phyloP scores from a whole-genome alignment of 495 filamentous ascomycete species.

The Tuber umbilicatum region DNA sequence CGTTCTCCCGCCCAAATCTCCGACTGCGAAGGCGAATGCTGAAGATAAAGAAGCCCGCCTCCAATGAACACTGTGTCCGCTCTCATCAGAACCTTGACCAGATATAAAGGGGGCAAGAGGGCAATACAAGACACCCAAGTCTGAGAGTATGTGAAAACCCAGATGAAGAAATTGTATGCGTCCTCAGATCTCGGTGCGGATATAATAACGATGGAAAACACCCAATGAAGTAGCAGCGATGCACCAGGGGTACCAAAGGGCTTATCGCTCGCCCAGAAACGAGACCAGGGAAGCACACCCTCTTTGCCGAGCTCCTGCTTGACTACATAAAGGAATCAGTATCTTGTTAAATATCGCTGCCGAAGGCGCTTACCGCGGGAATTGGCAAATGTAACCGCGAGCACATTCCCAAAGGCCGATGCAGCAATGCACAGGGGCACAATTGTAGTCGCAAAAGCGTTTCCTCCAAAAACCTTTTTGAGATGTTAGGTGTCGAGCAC shows the following conservation, averaged over 20 bases:
- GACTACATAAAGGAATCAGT: constrained; percentile 14
- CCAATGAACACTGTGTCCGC: constrained; percentile 12
- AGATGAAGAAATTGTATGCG: constrained; percentile 44
- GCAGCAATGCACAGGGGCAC: constrained; percentile 46
- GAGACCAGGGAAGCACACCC: constrained; percentile 57
- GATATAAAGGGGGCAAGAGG: background rate
- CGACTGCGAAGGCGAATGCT: constrained; percentile 42
- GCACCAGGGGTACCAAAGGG: constrained; percentile 52
- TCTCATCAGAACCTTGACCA: background rate
- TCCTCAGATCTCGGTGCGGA: constrained; percentile 22
- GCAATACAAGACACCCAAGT: constrained; percentile 12
- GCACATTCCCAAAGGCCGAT: constrained; percentile 49
- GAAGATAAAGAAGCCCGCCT: constrained; percentile 21
- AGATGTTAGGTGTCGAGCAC: background rate
- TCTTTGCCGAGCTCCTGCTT: constrained; percentile 57
- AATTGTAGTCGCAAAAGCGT: constrained; percentile 23
- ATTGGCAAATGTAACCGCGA: constrained; percentile 48
- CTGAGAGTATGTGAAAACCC: constrained; percentile 20
- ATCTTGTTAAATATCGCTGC: background rate
- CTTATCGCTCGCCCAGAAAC: constrained; percentile 59
- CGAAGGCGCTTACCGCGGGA: constrained; percentile 15
- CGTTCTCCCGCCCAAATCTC: constrained; percentile 44
- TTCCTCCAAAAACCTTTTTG: constrained; percentile 24
- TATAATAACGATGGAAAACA: constrained; percentile 45
- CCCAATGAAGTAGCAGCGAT: constrained; percentile 47